Base-by-base conservation (phyloP, 495 filamentous ascomycete genomes). In the Daldinia vernicosa region DNA sequence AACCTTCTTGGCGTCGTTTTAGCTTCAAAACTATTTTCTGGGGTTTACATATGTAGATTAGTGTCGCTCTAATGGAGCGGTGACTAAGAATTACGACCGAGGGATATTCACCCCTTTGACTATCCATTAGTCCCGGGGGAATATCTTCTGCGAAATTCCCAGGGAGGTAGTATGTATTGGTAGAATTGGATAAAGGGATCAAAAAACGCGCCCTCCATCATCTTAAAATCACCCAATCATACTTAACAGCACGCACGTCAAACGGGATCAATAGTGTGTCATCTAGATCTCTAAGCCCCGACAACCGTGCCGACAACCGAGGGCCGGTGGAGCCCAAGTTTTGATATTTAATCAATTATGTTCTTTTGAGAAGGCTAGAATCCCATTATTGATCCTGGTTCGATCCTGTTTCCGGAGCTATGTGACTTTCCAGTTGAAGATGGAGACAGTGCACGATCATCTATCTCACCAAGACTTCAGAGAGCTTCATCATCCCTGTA, bases 261-360 rank as follows among this genome's bases (percentile, higher is more conserved):
- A 68, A 72, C 14, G 22, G 33, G 56, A 66, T 61, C 66, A 57
- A 58, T 45, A 27, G 33, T 52, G 56, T 66, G 39, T 66, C 60
- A 57, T 69, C 62, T 52, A 57, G 24, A 12, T 53, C 51, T 66
- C 9, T 28, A 14, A 19, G 40, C 35, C 6, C 66, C 66, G 66
- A 73, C 40, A 66, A 27, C 70, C 70, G 70, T 35, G 3, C 66
- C 66, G 70, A 66, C 39, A 66, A 33, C 70, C 70, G 61, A 62
- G 30, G 17, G 32, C 26, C n/a, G 19, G 43, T 22, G 43, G 43
- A 47, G 43, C 19, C 43, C 9, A 47, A 47, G 9, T 12, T 24
- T 47, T 47, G 9, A 22, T 47, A 24, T 24, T 47, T 24, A 47
- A 47, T 47, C 19, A 4, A 1, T 47, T 47, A 3, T 47, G 11